phyloP scores from a whole-genome alignment of 1,139 yeast species.

The Geotrichum siamense region DNA sequence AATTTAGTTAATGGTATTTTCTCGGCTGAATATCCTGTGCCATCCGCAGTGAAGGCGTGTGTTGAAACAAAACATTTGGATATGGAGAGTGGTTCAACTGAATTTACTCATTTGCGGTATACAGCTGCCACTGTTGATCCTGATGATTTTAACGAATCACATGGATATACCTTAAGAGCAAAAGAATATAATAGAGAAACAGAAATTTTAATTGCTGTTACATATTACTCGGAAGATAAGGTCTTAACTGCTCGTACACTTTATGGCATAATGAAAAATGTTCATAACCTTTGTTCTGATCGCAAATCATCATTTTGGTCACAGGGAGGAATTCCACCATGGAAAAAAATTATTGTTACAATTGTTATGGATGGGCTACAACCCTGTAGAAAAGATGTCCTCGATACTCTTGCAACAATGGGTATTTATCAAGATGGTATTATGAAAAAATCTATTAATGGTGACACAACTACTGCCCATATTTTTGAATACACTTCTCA shows the following conservation, averaged over 20 bases:
- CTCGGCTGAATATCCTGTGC: conserved; percentile 70
- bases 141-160: conserved; percentile 51
- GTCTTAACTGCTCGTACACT: conserved; percentile 79
- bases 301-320: conserved; percentile 41
- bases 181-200: conserved; percentile 70
- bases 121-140: conserved; percentile 78
- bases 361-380: conserved; percentile 92
- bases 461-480: conserved; percentile 81
- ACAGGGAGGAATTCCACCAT: conserved; percentile 48
- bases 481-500: conserved; percentile 79
- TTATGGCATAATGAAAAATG: conserved; percentile 88
- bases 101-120: conserved; percentile 67
- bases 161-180: conserved; percentile 76
- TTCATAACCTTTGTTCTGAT: conserved; percentile 71
- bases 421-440: conserved; percentile 95
- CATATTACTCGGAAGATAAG: conserved; percentile 84
- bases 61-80: conserved; percentile 44
- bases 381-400: conserved; percentile 73
- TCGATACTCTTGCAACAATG: conserved; percentile 80
- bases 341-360: conserved; percentile 90
- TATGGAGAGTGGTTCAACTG: conserved; percentile 58
- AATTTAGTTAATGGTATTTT: conserved; percentile 62
- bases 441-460: conserved; percentile 84
- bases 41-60: conserved; percentile 55
- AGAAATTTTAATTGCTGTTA: conserved; percentile 78